Conservation (phyloP, 805 yeast species). For the Suhomyces faveliae region DNA sequence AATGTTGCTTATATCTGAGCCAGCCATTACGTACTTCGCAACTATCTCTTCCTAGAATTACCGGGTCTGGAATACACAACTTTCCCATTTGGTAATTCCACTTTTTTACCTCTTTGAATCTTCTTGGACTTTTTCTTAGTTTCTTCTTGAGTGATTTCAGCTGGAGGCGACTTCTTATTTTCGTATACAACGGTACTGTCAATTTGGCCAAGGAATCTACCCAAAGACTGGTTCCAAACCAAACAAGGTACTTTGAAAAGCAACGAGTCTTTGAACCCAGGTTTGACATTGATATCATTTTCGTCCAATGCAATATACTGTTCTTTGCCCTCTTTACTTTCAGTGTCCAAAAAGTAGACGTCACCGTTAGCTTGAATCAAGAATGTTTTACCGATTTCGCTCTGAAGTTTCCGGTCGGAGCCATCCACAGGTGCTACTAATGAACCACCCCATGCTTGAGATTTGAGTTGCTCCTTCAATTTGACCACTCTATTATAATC, state of each 20-base stretch:
- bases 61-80: conserved; percentile 39
- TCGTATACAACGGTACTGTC: conserved; percentile 18
- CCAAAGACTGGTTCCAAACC: conserved; percentile 47
- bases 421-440: conserved; percentile 50
- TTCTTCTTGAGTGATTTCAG: conserved; percentile 24
- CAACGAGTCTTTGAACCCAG: conserved; percentile 50
- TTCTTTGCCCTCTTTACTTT: conserved; percentile 14
- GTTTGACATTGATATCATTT: conserved; percentile 44
- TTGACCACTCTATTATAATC: conserved; percentile 55
- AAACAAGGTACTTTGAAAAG: conserved; percentile 41
- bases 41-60: conserved; percentile 8
- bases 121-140: conserved; percentile 27
- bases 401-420: conserved; percentile 41
- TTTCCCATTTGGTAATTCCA: conserved; percentile 61
- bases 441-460: conserved; percentile 56
- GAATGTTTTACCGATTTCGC: conserved; percentile 50
- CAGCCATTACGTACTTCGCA: not conserved
- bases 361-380: conserved; percentile 56
- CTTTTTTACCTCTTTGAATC: conserved; percentile 41
- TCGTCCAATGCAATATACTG: conserved; percentile 42
- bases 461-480: conserved; percentile 51
- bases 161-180: conserved; percentile 21
- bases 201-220: conserved; percentile 27
- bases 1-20: not conserved
- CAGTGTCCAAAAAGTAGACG: conserved; percentile 48